Conservation (phyloP, 2,329 filamentous ascomycete species). For the Cladophialophora carrionii region DNA sequence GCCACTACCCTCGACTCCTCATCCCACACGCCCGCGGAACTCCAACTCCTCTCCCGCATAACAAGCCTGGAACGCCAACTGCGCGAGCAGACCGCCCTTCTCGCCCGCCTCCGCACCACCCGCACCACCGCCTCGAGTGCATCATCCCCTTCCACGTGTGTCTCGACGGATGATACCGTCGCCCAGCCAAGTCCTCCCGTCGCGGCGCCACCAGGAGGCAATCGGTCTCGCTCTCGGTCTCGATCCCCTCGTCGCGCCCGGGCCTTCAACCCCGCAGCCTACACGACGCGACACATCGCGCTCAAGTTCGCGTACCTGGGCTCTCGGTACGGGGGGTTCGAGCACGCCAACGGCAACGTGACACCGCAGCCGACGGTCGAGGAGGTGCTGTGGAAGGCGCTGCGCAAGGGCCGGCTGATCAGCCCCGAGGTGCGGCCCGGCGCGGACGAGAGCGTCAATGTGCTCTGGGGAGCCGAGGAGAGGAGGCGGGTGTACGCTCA, state of each 20-base stretch:
- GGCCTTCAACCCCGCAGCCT: conserved; percentile 75
- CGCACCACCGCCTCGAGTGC: neutral
- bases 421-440: conserved; percentile 62
- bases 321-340: conserved; percentile 87
- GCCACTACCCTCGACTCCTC: neutral
- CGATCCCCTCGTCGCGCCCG: conserved; percentile 52
- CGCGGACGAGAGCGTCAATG: conserved; percentile 51
- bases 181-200: no score
- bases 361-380: conserved; percentile 81
- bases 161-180: conserved; percentile 36
- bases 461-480: conserved; percentile 30
- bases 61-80: conserved; percentile 69
- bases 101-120: conserved; percentile 28
- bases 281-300: conserved; percentile 81
- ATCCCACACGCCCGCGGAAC: conserved; percentile 63
- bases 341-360: conserved; percentile 73
- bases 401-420: conserved; percentile 80
- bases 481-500: conserved; percentile 33
- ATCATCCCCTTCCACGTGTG: conserved; percentile 2
- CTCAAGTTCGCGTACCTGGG: conserved; percentile 94
- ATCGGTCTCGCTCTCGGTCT: conserved; percentile 78
- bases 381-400: conserved; percentile 88
- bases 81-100: conserved; percentile 52
- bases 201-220: no score
- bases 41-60: conserved; percentile 71